Evolutionary conservation across 768 basidiomycete species (phyloP), one percentile per base, ranked within the genome.

Genomic region (Amanita inopinata): DNA sequence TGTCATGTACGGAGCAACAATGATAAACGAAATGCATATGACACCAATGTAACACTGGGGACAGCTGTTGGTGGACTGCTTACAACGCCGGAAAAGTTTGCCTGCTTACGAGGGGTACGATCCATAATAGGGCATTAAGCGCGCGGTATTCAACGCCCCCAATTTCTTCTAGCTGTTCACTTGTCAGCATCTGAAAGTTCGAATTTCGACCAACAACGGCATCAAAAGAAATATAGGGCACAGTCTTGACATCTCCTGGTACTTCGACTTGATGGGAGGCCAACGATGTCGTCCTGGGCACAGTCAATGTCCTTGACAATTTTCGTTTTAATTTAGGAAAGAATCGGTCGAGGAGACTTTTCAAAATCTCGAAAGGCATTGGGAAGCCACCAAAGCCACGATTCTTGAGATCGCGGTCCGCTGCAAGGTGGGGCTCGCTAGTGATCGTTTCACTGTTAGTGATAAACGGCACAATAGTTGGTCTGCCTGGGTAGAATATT

Each of bases 71-170:
- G 32, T 33, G n/a, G 7, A n/a, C 32, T 20, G 31, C 36, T 33
- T 33, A 28, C 46, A 15, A 50, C 38, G 15, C n/a, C 11, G 18
- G 32, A 9, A 20, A 4, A 39, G 8, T n/a, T 34, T 33, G 24
- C n/a, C n/a, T n/a, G 69, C 85, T 54, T 56, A 93, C 90, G 24
- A 63, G 56, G 9, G 72, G 71, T 27, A 94, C 76, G 43, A 93
- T 73, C 83, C 86, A 93, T 7, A 91, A 63, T 38, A 96, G 59
- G 2, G 82, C 76, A 33, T 80, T 81, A 49, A 96, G 62, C 9
- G 84, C 86, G 6, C 91, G 73, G 55, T 87, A 98, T 58, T 99
- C 94, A 5, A 96, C 83, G 14, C 94, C 93, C 3, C 92, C 92
- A 3, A 98, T 64, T 57, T 96, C 90, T 50, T 94, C 91, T 51